Base-by-base conservation (phyloP, 2,329 filamentous ascomycete species). In the Rutstroemia sydowiana region DNA sequence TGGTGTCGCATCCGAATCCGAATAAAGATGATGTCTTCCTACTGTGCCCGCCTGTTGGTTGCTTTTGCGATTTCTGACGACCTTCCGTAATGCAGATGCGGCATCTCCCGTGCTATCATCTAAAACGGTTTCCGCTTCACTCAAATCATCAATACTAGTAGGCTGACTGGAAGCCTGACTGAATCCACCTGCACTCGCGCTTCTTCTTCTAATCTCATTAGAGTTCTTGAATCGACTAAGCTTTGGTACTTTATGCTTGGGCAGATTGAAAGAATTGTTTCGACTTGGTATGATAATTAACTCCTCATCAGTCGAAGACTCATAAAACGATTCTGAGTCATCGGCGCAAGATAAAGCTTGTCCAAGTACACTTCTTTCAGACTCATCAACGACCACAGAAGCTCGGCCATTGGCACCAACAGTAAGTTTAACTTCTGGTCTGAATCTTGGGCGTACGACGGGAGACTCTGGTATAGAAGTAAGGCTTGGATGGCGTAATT, bases 211-310 rank as follows among this genome's bases (percentile, higher is more conserved):
- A 8, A 44, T 16, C 42, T 60, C 55, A 45, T 18, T 39, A 14
- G 45, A 59, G 8, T 55, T 57, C 3, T 66, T 59, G 26, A 65
- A 64, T 32, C 55, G 49, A 21, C 49, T 52, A 8, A 61, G 48
- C 31, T 59, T 63, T n/a, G 59, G 57, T 14, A 26, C 32, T 16
- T 49, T 56, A 40, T 57, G 59, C 39, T 55, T 55, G 11, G 63
- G 63, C 32, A 65, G 36, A 8, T 53, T 54, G 54, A 82, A 84
- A 0, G 80, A 83, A 3, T 71, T 71, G 55, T 74, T 78, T 40
- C 79, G 73, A 63, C 79, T 83, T 28, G 81, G 80, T 36, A 85
- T 79, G 45, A 84, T 74, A 55, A 84, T 84, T 11, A 78, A 79
- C 52, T 84, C 81, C 49, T 84, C 81, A 55, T 85, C 81, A 3